These are phyloP conservation scores for Coffea canephora DNA, from an alignment of 257 asterid genomes.

Conservation along the genomic window DNA sequence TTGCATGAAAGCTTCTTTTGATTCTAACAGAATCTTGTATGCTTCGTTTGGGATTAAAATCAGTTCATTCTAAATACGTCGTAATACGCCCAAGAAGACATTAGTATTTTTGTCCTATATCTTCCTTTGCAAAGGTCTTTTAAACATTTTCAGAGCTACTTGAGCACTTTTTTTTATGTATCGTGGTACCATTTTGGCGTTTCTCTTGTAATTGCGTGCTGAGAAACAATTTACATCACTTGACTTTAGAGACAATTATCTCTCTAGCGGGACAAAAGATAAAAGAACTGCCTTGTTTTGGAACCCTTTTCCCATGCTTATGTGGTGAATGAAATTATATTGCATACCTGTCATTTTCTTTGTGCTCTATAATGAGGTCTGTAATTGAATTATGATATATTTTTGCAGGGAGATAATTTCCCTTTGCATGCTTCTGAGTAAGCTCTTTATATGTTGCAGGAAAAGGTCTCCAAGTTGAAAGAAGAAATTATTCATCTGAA, in stretches of 20 bases:
- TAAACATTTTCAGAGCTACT: not conserved
- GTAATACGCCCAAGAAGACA: not conserved
- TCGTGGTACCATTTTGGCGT: not conserved
- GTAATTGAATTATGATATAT: not conserved
- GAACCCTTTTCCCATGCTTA: not conserved
- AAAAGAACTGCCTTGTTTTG: not conserved
- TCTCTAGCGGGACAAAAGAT: not conserved
- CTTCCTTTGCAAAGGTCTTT: not conserved
- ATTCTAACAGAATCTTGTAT: not conserved
- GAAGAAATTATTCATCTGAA: constrained; percentile 58
- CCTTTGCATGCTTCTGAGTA: not conserved
- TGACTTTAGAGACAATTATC: not conserved
- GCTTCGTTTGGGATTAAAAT: not conserved
- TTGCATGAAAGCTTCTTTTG: not conserved
- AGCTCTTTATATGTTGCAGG: constrained; percentile 46
- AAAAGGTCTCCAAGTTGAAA: constrained; percentile 66
- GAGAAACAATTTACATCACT: not conserved
- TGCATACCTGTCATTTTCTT: not conserved
- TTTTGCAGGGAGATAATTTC: not conserved
- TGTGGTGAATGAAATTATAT: not conserved
- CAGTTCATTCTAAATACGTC: not conserved
- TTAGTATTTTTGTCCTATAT: not conserved
- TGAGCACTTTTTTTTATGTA: too few relatives aligned
- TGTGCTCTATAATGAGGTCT: too few relatives aligned
- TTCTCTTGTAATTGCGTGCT: not conserved